Evolutionary conservation across 768 basidiomycete species (phyloP).

Genomic region (Coprinopsis sp.): DNA sequence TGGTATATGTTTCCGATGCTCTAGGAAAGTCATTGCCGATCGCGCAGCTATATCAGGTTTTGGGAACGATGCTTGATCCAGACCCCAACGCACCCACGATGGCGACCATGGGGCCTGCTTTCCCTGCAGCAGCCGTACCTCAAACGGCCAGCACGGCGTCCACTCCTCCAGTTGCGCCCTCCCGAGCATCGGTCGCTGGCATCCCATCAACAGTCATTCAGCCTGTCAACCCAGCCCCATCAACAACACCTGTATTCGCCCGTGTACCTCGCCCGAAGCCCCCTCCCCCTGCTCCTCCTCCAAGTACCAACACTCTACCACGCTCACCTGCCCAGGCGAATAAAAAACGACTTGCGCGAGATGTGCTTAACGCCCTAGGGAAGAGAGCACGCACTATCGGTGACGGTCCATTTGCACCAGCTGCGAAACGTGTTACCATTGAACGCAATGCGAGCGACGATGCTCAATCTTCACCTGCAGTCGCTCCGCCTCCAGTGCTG

Average conservation of each 20-base stretch:
- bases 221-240: too few species aligned
- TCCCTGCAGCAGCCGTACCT: neutral
- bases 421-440: neutral
- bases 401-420: neutral
- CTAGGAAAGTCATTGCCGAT: neutral
- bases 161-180: neutral
- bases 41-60: neutral
- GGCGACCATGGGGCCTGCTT: too few species aligned
- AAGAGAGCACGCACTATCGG: conserved; percentile 17
- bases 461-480: neutral
- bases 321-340: conserved; percentile 41
- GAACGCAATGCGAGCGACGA: neutral
- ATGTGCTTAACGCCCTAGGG: conserved; percentile 52
- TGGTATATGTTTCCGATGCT: neutral
- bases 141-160: neutral
- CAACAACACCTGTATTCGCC: too few species aligned
- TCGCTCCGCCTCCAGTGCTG: conserved; percentile 6
- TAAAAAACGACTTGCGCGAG: conserved; percentile 48
- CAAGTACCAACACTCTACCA: neutral
- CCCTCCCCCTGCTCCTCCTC: neutral
- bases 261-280: neutral
- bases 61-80: neutral
- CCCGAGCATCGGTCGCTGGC: neutral
- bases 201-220: too few species aligned
- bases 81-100: neutral